Evolutionary conservation across 331 rosid species (phyloP), one percentile per base, ranked within the genome.

Genomic region (Acacia concinna): DNA sequence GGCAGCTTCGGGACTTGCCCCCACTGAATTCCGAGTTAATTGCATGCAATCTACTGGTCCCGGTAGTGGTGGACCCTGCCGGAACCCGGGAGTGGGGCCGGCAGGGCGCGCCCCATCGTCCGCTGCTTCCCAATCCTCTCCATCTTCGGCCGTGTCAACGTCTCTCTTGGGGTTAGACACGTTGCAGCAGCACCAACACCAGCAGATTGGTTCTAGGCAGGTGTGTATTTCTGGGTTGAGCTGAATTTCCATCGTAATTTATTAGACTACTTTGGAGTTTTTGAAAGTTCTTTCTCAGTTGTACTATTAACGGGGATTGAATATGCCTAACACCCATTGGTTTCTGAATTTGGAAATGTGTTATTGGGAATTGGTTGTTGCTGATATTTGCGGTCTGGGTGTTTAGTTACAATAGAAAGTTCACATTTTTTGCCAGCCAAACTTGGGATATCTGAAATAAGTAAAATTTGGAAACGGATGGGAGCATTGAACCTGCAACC

Each of bases 21-120:
- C 31, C 27, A 41, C 76, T 77, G 86, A 81, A 79, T 85, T 84
- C 69, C 73, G 85, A 79, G 80, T 57, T 43, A 75, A 85, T 88
- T 85, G 88, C 84, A 94, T 96, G 99, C 99, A 96, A 68, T 90
- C 98, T 46, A 86, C 84, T 37, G 91, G 89, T 25, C 93, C 89
- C n/a, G 86, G 76, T 10, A 86, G 76, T 11, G 81, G 88, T 13
- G 85, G 91, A 34, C 89, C 94, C 76, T 73, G 94, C 86, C 90
- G 99, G 92, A 88, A 90, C 79, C 91, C 90, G 28, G 90, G 88
- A 1, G 84, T 72, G 85, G 92, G 94, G 43, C 88, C 92, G 87
- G 87, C 81, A 2, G 96, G 97, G 43, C 86, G 97, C 85, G 86
- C 92, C 31, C 72, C 88, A 27, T 90, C 99, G 10, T 91, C 98